Percentiles rank a stretch among this genome's conserved stretches.
phyloP scores from a whole-genome alignment of 257 asterid genomes.

The Agastache rugosa region DNA sequence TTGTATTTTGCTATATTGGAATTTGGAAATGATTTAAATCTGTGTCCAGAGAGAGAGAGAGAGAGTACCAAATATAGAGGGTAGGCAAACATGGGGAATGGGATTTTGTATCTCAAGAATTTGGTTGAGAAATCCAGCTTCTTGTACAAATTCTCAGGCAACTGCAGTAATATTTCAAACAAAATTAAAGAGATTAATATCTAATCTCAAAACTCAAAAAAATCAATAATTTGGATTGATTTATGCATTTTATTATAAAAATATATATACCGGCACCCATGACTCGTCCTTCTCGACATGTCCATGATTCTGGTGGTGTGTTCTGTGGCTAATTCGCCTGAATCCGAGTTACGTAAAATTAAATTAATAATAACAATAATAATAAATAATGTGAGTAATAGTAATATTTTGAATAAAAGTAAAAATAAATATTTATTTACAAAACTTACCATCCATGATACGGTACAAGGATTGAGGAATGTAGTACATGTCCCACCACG shows the following conservation, averaged over 20 bases:
- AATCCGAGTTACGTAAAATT: too few species aligned
- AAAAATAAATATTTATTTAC: background rate
- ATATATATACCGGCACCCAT: conserved; percentile 65
- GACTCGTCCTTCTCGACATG: conserved; percentile 75
- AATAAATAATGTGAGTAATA: background rate
- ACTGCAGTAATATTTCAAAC: conserved; percentile 36
- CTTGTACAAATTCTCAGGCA: conserved; percentile 56
- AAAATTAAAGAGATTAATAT: background rate
- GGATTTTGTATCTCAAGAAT: conserved; percentile 61
- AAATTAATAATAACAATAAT: background rate
- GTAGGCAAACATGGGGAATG: conserved; percentile 74
- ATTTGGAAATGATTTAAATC: too few species aligned
- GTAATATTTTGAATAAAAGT: too few species aligned
- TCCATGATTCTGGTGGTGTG: conserved; percentile 80
- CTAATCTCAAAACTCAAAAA: background rate
- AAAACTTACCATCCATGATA: conserved; percentile 66
- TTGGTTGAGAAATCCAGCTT: conserved; percentile 53
- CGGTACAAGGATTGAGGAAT: conserved; percentile 69
- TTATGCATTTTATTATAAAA: background rate
- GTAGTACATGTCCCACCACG: conserved; percentile 67
- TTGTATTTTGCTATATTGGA: background rate
- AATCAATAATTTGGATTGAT: background rate
- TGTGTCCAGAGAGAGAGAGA: background rate
- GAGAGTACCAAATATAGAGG: conserved; percentile 59
- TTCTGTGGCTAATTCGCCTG: conserved; percentile 77